Base-by-base conservation (phyloP, 2,329 filamentous ascomycete species). In the Aspergillus sp. region DNA sequence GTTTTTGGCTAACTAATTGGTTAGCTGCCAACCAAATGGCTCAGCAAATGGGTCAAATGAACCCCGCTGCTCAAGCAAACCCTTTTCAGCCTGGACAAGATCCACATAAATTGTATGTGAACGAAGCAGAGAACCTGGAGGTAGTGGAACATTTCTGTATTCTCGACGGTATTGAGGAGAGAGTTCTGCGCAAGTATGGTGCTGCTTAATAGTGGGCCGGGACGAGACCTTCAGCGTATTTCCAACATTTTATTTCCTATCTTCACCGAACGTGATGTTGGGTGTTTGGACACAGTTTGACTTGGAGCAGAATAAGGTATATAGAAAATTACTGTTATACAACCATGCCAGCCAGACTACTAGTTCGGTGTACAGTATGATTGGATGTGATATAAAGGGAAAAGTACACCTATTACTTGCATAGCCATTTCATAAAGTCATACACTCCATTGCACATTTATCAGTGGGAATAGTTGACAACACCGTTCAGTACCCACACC, bases 71-170 rank as follows among this genome's bases (percentile, higher is more conserved):
- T 69, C 78, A 76, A 46, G 76, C 76, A 45, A 79, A 93, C 70
- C 89, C 95, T 80, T 96, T 96, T 75, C 92, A 90, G 31, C 93
- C 95, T 1, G 93, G 93, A 23, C 89, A 95, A 69, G 96, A 99
- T 72, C 91, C 93, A 0, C 90, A 98, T 77, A 99, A 99, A 82
- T 85, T 96, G 73, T 99, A 97, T 77, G 82, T 89, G 73, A 90
- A 82, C 47, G 95, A 99, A 78, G 90, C 90, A 3, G 95, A 99
- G 82, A 99, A 99, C 76, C 76, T 99, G 62, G 93, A 96, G 66
- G 95, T 99, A 23, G 84, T 96, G 69, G 93, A 96, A 73, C 93
- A 98, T 76, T 90, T 91, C 73, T 97, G 90, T 68, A 91, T 97
- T 62, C 79, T 98, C 58, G 90, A 96, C 67, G 89, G 89, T 17